Base-by-base conservation (phyloP, 148 eudicot species). In the Vaccinium vitisidaea region DNA sequence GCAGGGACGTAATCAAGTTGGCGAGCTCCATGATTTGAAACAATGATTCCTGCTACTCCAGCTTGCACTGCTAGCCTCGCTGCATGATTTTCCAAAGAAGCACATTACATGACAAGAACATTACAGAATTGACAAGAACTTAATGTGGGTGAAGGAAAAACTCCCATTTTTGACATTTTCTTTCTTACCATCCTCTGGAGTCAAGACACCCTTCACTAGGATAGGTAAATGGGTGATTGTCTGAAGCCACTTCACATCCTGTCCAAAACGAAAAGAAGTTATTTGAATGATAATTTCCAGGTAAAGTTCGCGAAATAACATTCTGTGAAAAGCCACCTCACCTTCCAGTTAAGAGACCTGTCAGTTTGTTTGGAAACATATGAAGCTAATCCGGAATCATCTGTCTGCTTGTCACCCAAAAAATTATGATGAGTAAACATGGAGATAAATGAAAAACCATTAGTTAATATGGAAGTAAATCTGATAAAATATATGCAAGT, bases 201-300 rank as follows among this genome's bases (percentile, higher is more conserved):
- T 97, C 77, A 97, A 77, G 27, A 97, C 98, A 84, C 99, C 99
- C 95, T 97, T 97, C 27, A 97, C 92, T 69, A 97, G 86, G 85
- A 97, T 95, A 9, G 99, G 99, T 85, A 97, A 84, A 58, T 85
- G 82, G 79, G 99, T 97, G 65, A 97, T 93, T 32, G 94, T 92
- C 84, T 95, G 94, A 80, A 97, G 99, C 99, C 99, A 97, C 89
- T 94, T 86, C 83, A 97, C 87, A 88, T 97, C 99, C 99, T 97
- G 88, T 82, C 54, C 56, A 63, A 79, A 52, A 30, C 54, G 18
- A 50, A 67, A 67, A 82, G 61, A 50, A 6, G 53, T 12, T 46
- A 14, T 48, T 49, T 12, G 5, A 69, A 21, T 14, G 50, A 80
- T 23, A 21, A 82, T n/a, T 46, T 85, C 32, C 55, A 39, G 36